Conservation (phyloP, 2,329 filamentous ascomycete species). For the Scedosporium dehoogii region DNA sequence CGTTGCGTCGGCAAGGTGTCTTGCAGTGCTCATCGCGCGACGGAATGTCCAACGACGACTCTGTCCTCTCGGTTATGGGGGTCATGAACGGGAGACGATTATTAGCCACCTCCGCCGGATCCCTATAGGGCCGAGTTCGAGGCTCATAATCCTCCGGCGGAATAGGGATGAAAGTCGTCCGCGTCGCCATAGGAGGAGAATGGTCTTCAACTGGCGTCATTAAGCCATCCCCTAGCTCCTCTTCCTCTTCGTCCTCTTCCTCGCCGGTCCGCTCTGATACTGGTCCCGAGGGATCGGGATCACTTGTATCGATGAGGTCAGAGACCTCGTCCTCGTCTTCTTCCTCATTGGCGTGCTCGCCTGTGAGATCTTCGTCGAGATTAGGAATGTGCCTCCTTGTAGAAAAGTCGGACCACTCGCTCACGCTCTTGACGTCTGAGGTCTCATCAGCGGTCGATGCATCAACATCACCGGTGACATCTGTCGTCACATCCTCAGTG, state of each 20-base stretch:
- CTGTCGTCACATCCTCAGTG: neutral
- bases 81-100: slow-evolving; percentile 97
- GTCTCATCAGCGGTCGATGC: slow-evolving; percentile 15
- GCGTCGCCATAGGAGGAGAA: slow-evolving; percentile 40
- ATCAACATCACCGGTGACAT: neutral
- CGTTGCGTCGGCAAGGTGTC: slow-evolving; percentile 57
- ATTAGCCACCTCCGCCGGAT: slow-evolving; percentile 70
- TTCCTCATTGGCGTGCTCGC: slow-evolving; percentile 22
- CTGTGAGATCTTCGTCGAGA: slow-evolving; percentile 19
- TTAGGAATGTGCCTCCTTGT: slow-evolving; percentile 59
- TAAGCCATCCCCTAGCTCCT: slow-evolving; percentile 26
- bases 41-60: slow-evolving; percentile 64
- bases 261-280: slow-evolving; percentile 15
- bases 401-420: slow-evolving; percentile 85
- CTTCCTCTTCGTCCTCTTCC: slow-evolving; percentile 24
- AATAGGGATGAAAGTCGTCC: slow-evolving; percentile 64
- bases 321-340: slow-evolving; percentile 23
- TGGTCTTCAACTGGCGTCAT: slow-evolving; percentile 30
- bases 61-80: slow-evolving; percentile 91
- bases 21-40: slow-evolving; percentile 57
- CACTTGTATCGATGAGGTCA: slow-evolving; percentile 27
- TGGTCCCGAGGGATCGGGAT: slow-evolving; percentile 17
- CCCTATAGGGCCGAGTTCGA: slow-evolving; percentile 69
- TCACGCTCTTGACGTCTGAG: slow-evolving; percentile 53
- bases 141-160: slow-evolving; percentile 81